Percentiles rank a stretch among this genome's conserved stretches.
phyloP scores from a whole-genome alignment of 2,329 filamentous ascomycete species.

The Sarocladium brachiariae region DNA sequence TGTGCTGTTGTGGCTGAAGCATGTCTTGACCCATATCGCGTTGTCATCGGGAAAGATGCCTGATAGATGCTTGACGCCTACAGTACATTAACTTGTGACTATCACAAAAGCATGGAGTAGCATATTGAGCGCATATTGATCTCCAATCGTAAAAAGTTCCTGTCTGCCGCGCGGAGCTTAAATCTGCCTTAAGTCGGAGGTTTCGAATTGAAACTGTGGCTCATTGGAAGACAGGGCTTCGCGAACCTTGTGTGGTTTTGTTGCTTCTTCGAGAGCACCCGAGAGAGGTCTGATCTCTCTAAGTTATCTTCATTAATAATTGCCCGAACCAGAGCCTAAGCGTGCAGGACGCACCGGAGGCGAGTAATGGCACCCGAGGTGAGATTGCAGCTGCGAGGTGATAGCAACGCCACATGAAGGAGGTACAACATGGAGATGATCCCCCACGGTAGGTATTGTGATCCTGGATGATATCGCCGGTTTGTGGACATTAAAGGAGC shows the following conservation, averaged over 20 bases:
- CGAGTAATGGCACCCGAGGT: neutral
- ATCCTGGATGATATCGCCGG: neutral
- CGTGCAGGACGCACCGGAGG: neutral
- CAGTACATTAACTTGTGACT: neutral
- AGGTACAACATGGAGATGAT: neutral
- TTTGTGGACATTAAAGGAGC: conserved; percentile 1
- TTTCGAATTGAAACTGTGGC: conserved; percentile 5
- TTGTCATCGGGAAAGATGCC: too few relatives aligned
- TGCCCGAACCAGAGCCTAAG: neutral
- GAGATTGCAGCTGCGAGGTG: neutral
- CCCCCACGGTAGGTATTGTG: neutral
- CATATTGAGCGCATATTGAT: conserved; percentile 1
- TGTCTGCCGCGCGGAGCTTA: neutral
- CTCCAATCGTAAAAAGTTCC: conserved; percentile 3
- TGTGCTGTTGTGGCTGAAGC: neutral
- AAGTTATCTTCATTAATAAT: neutral
- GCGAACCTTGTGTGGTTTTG: too few relatives aligned
- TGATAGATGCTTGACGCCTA: too few relatives aligned
- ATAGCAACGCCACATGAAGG: neutral
- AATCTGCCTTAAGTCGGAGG: neutral
- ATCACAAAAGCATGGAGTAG: neutral
- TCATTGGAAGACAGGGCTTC: neutral
- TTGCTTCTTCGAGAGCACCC: too few relatives aligned
- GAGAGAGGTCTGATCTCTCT: too few relatives aligned
- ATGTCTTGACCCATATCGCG: neutral